Conservation (phyloP, 1,139 yeast species). For the Yamadazyma oceani region DNA sequence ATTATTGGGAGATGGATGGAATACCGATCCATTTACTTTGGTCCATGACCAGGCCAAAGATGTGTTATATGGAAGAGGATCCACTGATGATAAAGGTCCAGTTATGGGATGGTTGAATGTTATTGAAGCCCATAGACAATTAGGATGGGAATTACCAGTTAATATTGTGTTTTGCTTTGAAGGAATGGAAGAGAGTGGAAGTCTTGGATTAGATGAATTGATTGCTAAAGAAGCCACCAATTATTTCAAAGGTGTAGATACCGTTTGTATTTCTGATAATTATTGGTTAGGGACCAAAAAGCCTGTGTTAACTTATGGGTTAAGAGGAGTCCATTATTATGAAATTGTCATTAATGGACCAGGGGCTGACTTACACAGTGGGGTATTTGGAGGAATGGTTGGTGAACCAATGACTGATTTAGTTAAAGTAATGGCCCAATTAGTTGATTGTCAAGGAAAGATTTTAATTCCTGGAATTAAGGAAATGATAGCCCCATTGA, state of each 20-base stretch:
- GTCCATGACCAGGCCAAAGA: conserved; percentile 57
- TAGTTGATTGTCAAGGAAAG: conserved; percentile 80
- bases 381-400: conserved; percentile 94
- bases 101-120: conserved; percentile 96
- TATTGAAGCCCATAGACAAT: conserved; percentile 82
- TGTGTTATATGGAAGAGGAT: conserved; percentile 85
- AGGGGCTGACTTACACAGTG: conserved; percentile 95
- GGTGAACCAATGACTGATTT: conserved; percentile 98
- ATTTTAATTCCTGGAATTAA: conserved; percentile 84
- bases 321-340: conserved; percentile 95
- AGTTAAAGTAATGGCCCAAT: conserved; percentile 67
- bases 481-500: conserved; percentile 94
- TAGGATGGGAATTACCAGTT: conserved; percentile 88
- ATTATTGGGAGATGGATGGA: conserved; percentile 88
- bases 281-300: conserved; percentile 98
- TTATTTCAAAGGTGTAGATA: conserved; percentile 86
- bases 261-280: conserved; percentile 95
- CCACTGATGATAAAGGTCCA: conserved; percentile 98
- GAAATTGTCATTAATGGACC: conserved; percentile 84
- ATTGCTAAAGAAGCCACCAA: conserved; percentile 73
- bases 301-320: conserved; percentile 96
- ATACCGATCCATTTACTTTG: conserved; percentile 82
- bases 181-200: conserved; percentile 99
- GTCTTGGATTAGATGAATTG: conserved; percentile 83
- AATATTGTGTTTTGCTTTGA: conserved; percentile 91